These are phyloP conservation scores for Calcarisporium arbuscula DNA, from an alignment of 2,329 filamentous ascomycete species.

Conservation along the genomic window DNA sequence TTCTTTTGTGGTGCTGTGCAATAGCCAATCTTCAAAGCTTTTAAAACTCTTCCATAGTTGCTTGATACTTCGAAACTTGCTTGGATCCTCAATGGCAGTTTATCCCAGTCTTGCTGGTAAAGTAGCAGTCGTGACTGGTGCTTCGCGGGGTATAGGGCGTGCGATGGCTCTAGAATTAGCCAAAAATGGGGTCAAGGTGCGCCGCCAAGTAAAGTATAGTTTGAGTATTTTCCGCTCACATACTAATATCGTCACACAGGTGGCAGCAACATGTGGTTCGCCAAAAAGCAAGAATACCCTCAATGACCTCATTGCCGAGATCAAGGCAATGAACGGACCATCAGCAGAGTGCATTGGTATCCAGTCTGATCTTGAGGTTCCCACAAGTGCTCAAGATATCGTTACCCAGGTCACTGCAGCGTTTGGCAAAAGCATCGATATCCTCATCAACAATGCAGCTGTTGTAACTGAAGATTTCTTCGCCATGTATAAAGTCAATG, in stretches of 20 bases:
- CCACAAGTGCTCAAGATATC: conserved; percentile 21
- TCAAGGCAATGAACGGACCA: conserved; percentile 6
- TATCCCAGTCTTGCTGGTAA: conserved; percentile 14
- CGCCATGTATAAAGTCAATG: conserved; percentile 50
- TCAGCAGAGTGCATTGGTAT: conserved; percentile 8
- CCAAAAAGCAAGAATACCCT: conserved; percentile 8
- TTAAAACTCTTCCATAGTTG: no score
- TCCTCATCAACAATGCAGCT: conserved; percentile 34
- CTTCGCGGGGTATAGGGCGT: conserved; percentile 16
- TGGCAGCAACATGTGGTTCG: conserved; percentile 15
- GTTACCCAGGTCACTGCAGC: conserved; percentile 18
- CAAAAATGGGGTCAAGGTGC: conserved; percentile 15
- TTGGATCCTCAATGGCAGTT: no score
- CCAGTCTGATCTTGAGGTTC: conserved; percentile 16
- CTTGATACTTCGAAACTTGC: no score
- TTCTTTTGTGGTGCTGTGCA: no score
- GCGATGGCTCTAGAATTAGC: conserved; percentile 17
- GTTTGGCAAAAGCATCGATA: conserved; percentile 18
- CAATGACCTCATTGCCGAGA: conserved; percentile 9
- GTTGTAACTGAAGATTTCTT: conserved; percentile 44
- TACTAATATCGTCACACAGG: conserved; percentile 3
- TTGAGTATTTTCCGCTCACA: neutral
- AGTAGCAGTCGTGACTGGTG: conserved; percentile 16
- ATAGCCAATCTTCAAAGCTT: no score
- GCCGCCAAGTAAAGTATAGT: neutral